Evolutionary conservation across 2,329 filamentous ascomycete genomes (phyloP), one percentile per base, ranked within the genome.

Genomic region (Arthrobotrys musiformis): DNA sequence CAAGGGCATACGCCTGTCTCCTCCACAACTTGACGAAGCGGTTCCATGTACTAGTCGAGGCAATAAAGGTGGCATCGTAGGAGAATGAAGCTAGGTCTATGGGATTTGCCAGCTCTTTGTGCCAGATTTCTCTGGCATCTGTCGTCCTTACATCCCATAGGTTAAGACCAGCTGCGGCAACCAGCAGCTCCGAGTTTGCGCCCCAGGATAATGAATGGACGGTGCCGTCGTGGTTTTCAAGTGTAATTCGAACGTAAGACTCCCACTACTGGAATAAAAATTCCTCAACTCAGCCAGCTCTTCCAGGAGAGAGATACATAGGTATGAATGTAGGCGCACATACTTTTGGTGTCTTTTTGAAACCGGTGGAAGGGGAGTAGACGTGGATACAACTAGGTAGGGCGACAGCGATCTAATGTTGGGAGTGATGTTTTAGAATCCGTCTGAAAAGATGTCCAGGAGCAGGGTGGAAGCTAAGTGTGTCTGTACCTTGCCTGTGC

Each of bases 21-120:
- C 93, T 89, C 95, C 96, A 99, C 81, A 98, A 88, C 84, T 99
- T 98, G 79, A 97, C 90, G 19, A 98, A 85, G 62, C 91, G 88
- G 83, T 98, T 95, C 82, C 92, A 89, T 60, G 87, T 86, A 46
- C 93, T 92, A 11, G 92, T 88, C 0, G 92, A 94, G 17, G 93
- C 94, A 64, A 98, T 93, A 77, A 97, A 90, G 19, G 90, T 90
- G 11, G 93, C 94, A 83, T 97, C 94, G 79, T 93, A 93, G 0
- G 94, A 97, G 80, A 97, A 90, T 7, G 87, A 86, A 1, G 93
- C 93, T 70, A 91, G 88, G 81, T 92, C 92, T 40, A 89, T 89
- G 0, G 90, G 87, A 81, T 88, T 93, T 1, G 94, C 91, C 5
- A 98, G 86, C 46, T 85, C 83, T 82, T 91, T 91, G 63, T 88